Evolutionary conservation across 228 moss, liverwort and hornwort genomes (phyloP).

Genomic region (Sphagnum fallax): DNA sequence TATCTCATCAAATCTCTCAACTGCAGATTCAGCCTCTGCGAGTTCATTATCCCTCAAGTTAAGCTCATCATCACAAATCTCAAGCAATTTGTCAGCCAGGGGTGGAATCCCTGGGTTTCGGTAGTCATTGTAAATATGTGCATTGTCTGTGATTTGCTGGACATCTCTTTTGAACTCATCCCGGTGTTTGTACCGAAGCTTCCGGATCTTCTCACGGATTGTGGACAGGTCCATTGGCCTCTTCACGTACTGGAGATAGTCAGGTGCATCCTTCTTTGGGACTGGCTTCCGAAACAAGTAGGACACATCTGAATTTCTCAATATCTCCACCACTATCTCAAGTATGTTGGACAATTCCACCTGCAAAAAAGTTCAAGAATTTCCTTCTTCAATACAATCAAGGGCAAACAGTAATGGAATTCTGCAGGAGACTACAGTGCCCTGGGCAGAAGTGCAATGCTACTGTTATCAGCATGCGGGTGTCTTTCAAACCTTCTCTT

Average conservation of each 20-base stretch:
- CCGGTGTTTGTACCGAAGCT: constrained; percentile 69
- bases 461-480: too few species aligned
- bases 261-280: constrained; percentile 96
- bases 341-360: constrained; percentile 89
- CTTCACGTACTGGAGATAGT: constrained; percentile 72
- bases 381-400: not conserved
- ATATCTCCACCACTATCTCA: constrained; percentile 56
- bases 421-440: too few species aligned
- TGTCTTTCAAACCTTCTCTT: too few species aligned
- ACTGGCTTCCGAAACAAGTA: constrained; percentile 92
- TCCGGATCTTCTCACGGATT: constrained; percentile 80
- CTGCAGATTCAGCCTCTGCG: constrained; percentile 74
- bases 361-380: constrained; percentile 21
- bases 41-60: constrained; percentile 47
- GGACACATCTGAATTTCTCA: constrained; percentile 66
- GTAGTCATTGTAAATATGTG: constrained; percentile 79
- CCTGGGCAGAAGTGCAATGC: too few species aligned
- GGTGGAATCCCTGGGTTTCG: constrained; percentile 93
- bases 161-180: constrained; percentile 86
- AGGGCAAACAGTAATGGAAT: not conserved
- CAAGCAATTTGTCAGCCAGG: constrained; percentile 78
- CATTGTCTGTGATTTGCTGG: constrained; percentile 81
- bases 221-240: constrained; percentile 81
- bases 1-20: constrained; percentile 64
- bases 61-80: constrained; percentile 69